A percentile compares a stretch with the other conserved stretches of the same genome.
phyloP scores from a whole-genome alignment of 78 protist genomes.

The Isochrysis galbana region DNA sequence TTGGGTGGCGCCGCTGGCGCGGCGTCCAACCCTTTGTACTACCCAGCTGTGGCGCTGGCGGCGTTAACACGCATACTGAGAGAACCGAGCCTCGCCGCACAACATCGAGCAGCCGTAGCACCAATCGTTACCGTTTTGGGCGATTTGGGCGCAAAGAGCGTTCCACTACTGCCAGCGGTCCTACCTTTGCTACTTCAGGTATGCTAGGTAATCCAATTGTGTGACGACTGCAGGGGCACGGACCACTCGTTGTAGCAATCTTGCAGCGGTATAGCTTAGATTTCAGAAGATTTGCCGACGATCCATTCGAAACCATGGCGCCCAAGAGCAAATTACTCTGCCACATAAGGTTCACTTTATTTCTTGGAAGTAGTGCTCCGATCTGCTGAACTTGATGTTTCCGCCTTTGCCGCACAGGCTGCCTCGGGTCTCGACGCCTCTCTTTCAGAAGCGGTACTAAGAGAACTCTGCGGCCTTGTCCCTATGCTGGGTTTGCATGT shows the following conservation, averaged over 20 bases:
- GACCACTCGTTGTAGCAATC: no score
- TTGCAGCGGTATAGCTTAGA: no score
- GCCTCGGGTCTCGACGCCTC: neutral
- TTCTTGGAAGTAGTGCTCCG: no score
- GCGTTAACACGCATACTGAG: neutral
- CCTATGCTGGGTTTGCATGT: neutral
- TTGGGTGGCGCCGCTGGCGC: neutral
- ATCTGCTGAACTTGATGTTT: no score
- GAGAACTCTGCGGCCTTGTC: neutral
- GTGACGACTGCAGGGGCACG: no score
- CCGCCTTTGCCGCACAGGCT: no score
- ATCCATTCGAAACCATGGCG: no score
- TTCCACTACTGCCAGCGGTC: neutral
- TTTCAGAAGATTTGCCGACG: no score
- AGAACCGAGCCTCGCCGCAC: neutral
- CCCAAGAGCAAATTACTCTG: no score
- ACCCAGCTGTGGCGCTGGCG: neutral
- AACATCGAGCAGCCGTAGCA: neutral
- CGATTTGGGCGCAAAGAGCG: no score
- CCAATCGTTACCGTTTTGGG: neutral
- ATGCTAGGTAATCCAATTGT: no score
- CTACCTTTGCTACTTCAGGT: neutral
- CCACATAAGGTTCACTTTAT: no score
- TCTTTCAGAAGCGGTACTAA: neutral
- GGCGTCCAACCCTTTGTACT: neutral